Evolutionary conservation across 2,329 filamentous ascomycete species (phyloP).

Genomic region (Xylariaceae sp.): DNA sequence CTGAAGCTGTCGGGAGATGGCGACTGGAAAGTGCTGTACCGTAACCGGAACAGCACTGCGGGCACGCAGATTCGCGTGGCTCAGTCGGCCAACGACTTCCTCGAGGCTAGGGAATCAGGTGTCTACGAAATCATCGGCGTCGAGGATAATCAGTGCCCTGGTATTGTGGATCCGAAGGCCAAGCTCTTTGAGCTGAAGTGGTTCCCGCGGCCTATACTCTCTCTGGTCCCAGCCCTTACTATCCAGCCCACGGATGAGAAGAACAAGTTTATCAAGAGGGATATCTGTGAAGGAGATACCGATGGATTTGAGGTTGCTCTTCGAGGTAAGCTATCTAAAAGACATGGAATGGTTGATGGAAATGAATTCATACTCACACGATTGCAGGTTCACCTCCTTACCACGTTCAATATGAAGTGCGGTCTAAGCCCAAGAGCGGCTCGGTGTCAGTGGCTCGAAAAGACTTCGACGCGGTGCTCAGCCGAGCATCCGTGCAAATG

Average conservation of each 20-base stretch:
- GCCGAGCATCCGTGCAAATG: constrained; percentile 73
- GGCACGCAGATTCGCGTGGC: constrained; percentile 31
- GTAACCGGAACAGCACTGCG: constrained; percentile 54
- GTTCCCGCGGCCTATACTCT: constrained; percentile 74
- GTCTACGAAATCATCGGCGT: constrained; percentile 77
- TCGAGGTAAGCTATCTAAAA: constrained; percentile 51
- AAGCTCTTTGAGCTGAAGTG: constrained; percentile 76
- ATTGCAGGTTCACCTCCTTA: constrained; percentile 68
- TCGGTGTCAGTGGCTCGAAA: constrained; percentile 61
- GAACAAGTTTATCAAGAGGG: constrained; percentile 62
- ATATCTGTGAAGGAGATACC: constrained; percentile 91
- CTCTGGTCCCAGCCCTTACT: constrained; percentile 59
- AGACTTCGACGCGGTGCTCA: constrained; percentile 69
- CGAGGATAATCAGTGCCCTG: constrained; percentile 73
- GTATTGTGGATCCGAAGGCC: constrained; percentile 67
- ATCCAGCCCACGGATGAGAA: constrained; percentile 44
- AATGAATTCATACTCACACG: constrained; percentile 28
- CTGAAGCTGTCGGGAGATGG: constrained; percentile 78
- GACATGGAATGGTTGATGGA: constrained; percentile 7
- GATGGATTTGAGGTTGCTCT: constrained; percentile 80
- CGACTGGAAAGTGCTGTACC: constrained; percentile 77
- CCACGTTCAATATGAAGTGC: constrained; percentile 74
- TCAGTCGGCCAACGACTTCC: constrained; percentile 56
- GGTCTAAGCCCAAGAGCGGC: constrained; percentile 63
- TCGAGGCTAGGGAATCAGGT: constrained; percentile 63